Evolutionary conservation across 768 basidiomycete species (phyloP), one percentile per base, ranked within the genome.

Genomic region (Termitomyces sp.): DNA sequence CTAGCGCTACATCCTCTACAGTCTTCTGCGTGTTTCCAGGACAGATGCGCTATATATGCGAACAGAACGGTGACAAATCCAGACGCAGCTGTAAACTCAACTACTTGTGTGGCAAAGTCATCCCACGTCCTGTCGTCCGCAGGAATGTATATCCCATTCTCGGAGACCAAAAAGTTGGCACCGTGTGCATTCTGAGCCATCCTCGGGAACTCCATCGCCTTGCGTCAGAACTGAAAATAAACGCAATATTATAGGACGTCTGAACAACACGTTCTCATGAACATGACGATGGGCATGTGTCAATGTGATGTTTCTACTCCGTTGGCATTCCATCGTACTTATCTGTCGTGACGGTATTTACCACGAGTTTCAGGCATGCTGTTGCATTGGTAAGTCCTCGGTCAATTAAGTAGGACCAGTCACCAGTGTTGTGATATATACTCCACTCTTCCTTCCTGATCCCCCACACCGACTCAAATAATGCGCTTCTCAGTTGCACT

Each of bases 401-500:
- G 38, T 55, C 40, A 33, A 20, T 44, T 55, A 44, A 55, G 55
- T 13, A 33, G 28, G 55, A n/a, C 18, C 9, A 9, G n/a, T n/a
- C 40, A n/a, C 18, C 9, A 9, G n/a, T n/a, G 3, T 20, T 44
- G n/a, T 32, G 33, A 45, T 57, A n/a, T 7, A 2, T n/a, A 33
- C 39, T 35, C 55, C 44, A 53, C 39, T 39, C 24, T 33, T 22
- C 48, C 28, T 28, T 12, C 32, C 36, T 44, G 16, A 24, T 15
- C 39, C 28, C 42, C 24, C 33, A 49, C 7, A 12, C 32, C 18
- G n/a, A 50, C 16, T 24, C 6, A 40, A 39, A 39, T 13, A 33
- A 67, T 66, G 63, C 63, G 45, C 24, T 33, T 62, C 18, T 39
- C 60, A 28, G 36, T 60, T 44, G 61, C 53, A 7, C 32, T 66